Conservation (phyloP, 2,329 filamentous ascomycete genomes). For the Fusarium circinatum region DNA sequence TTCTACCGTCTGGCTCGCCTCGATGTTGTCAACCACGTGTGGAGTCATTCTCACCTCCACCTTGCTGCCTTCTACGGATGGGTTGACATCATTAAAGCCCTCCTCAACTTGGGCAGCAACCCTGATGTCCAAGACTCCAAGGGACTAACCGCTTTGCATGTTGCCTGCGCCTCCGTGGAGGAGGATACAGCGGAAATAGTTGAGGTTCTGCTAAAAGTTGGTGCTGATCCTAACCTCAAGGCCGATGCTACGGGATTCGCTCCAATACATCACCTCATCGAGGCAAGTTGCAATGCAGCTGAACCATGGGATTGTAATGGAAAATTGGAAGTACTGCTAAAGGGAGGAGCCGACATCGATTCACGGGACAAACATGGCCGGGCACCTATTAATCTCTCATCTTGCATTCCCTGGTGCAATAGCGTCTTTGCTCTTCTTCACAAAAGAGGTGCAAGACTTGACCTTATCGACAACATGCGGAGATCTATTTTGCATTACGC, state of each 20-base stretch:
- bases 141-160: background rate
- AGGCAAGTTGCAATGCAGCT: accelerated
- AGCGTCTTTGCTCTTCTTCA: background rate
- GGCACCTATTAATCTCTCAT: background rate
- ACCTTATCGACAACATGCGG: accelerated
- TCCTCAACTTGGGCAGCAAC: background rate
- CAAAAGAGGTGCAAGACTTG: background rate
- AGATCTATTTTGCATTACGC: background rate
- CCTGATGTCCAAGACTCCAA: background rate
- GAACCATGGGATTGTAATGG: background rate
- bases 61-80: background rate
- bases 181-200: background rate
- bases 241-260: background rate
- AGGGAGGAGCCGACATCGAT: background rate
- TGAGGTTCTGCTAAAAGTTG: background rate
- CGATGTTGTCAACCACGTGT: background rate
- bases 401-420: background rate
- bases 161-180: background rate
- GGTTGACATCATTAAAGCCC: background rate
- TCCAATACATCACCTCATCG: background rate
- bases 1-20: background rate
- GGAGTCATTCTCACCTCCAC: background rate
- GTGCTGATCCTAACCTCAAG: background rate
- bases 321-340: background rate
- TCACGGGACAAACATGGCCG: accelerated